phyloP scores from a whole-genome alignment of 1,284 basidiomycete species.

The Leccinum fallax region DNA sequence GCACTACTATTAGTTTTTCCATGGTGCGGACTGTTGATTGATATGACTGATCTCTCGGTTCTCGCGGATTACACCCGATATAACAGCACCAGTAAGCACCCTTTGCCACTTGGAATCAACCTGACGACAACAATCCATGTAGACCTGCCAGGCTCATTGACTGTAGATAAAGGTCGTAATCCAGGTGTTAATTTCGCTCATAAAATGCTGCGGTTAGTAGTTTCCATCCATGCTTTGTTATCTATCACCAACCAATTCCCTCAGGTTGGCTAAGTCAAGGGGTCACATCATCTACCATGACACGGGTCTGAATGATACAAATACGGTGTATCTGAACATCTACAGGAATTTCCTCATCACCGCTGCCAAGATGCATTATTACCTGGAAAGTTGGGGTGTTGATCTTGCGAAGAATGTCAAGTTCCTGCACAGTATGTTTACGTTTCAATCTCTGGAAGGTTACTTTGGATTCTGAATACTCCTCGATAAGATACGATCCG shows the following conservation, averaged over 20 bases:
- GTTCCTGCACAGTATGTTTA: slow-evolving; percentile 53
- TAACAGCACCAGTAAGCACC: not conserved
- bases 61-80: no score
- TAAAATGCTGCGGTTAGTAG: slow-evolving; percentile 69
- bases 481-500: slow-evolving; percentile 52
- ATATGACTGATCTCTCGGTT: no score
- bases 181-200: slow-evolving; percentile 60
- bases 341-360: slow-evolving; percentile 85
- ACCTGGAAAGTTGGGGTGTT: slow-evolving; percentile 66
- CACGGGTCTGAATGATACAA: slow-evolving; percentile 64
- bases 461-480: not conserved
- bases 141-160: slow-evolving; percentile 66
- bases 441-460: slow-evolving; percentile 27
- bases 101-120: not conserved
- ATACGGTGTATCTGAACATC: slow-evolving; percentile 76
- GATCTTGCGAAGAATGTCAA: slow-evolving; percentile 44
- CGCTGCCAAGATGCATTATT: slow-evolving; percentile 88
- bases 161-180: slow-evolving; percentile 59
- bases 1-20: no score
- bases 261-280: slow-evolving; percentile 64
- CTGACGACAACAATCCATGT: not conserved
- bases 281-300: slow-evolving; percentile 81
- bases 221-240: slow-evolving; percentile 6
- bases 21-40: no score
- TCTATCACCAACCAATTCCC: slow-evolving; percentile 7